These are phyloP conservation scores for Salix purpurea DNA, from an alignment of 345 rosid species.

Conservation along the genomic window DNA sequence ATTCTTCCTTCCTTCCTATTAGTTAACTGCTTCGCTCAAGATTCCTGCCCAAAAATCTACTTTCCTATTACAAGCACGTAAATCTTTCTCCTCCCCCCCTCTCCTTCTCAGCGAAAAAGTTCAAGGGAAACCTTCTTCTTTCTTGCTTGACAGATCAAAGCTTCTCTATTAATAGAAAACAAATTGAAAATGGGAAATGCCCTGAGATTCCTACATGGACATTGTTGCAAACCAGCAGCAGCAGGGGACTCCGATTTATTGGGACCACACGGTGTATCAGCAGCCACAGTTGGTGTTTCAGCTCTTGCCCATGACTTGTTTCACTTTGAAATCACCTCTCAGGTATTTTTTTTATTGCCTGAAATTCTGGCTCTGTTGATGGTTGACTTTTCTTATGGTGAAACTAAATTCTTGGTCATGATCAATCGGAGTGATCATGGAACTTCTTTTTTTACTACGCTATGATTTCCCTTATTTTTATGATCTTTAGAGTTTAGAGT, in stretches of 20 bases:
- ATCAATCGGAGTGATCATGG: not conserved
- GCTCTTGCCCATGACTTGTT: conserved; percentile 74
- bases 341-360: conserved; percentile 32
- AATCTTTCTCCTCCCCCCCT: not conserved
- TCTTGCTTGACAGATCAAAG: not conserved
- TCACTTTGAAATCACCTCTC: conserved; percentile 71
- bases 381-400: not conserved
- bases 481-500: not conserved
- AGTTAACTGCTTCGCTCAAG: no score
- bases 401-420: not conserved
- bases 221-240: conserved; percentile 42
- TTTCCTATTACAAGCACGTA: no score
- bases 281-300: conserved; percentile 58
- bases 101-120: not conserved
- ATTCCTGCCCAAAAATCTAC: no score
- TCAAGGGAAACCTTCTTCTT: not conserved
- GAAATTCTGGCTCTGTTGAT: not conserved
- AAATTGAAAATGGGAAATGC: conserved; percentile 28
- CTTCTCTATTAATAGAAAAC: not conserved
- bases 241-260: conserved; percentile 31
- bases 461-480: not conserved
- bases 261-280: conserved; percentile 52
- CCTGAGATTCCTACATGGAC: conserved; percentile 37
- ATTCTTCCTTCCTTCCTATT: not conserved
- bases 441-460: not conserved